A percentile compares a stretch with the other conserved stretches of the same genome.
These are phyloP conservation scores for Aegilops sharonensis DNA, from an alignment of 176 grass and related monocot species.

Conservation along the genomic window DNA sequence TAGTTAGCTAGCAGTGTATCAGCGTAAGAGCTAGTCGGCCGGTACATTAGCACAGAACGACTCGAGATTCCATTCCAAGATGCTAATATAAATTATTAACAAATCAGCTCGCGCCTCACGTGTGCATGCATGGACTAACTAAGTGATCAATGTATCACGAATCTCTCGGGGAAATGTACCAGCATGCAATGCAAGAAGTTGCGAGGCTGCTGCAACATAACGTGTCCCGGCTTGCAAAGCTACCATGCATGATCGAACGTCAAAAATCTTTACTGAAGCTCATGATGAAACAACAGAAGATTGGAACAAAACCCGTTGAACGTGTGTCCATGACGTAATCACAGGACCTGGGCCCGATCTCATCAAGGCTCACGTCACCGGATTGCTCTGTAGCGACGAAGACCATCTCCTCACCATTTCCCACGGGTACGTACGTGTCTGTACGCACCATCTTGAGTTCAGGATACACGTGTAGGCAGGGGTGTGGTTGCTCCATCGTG, in stretches of 20 bases:
- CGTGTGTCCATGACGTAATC: background rate
- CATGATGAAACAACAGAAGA: background rate
- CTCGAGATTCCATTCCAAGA: too few species aligned
- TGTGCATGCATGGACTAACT: background rate
- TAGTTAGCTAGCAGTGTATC: background rate
- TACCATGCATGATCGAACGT: too few species aligned
- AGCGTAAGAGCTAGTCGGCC: background rate
- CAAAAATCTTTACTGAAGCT: background rate
- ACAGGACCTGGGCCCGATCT: background rate
- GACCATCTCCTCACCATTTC: background rate
- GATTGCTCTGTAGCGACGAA: too few species aligned
- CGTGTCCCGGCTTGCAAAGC: background rate
- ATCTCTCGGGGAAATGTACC: background rate
- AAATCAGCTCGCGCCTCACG: background rate
- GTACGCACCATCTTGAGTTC: too few species aligned
- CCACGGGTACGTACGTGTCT: background rate
- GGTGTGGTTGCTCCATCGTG: too few species aligned
- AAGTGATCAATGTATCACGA: background rate
- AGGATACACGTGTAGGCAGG: too few species aligned
- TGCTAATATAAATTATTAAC: background rate
- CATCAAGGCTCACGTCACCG: background rate
- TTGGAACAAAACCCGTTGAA: too few species aligned
- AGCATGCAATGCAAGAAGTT: background rate
- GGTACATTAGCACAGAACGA: background rate
- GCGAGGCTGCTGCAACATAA: background rate